A percentile compares a stretch with the other conserved stretches of the same genome.
These are phyloP conservation scores for Saccharomycopsis microspora DNA, from an alignment of 805 yeast genomes.

Conservation along the genomic window DNA sequence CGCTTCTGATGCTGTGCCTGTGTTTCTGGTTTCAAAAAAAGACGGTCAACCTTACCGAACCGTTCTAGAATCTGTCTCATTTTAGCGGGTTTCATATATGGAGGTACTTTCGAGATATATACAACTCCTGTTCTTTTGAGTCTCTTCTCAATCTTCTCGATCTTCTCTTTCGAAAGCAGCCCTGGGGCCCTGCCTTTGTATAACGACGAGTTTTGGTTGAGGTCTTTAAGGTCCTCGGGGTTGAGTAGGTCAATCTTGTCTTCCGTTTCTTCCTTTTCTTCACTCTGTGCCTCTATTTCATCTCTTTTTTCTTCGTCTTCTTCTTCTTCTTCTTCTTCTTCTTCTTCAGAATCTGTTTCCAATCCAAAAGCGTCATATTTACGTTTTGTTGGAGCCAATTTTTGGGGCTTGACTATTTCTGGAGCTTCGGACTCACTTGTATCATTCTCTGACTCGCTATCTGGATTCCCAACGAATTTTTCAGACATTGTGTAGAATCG, in stretches of 20 bases:
- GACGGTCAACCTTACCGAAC: slow-evolving; percentile 82
- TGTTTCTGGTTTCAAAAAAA: slow-evolving; percentile 82
- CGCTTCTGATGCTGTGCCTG: slow-evolving; percentile 50
- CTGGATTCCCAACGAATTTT: background rate
- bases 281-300: slow-evolving; percentile 18
- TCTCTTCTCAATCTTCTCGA: slow-evolving; percentile 27
- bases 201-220: slow-evolving; percentile 8
- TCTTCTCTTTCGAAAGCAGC: slow-evolving; percentile 22
- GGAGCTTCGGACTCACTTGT: background rate
- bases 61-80: slow-evolving; percentile 67
- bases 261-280: background rate
- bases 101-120: slow-evolving; percentile 86
- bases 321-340: slow-evolving; percentile 18
- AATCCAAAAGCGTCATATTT: slow-evolving; percentile 11
- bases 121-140: slow-evolving; percentile 79
- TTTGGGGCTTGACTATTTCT: background rate
- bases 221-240: slow-evolving; percentile 17
- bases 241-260: slow-evolving; percentile 5
- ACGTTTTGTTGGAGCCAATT: background rate
- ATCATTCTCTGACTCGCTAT: background rate
- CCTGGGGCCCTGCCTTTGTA: slow-evolving; percentile 8
- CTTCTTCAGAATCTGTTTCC: slow-evolving; percentile 17
- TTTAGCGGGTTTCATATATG: slow-evolving; percentile 93
- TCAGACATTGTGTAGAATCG: background rate
- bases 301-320: background rate